Evolutionary conservation across 345 rosid genomes (phyloP).

Genomic region (Viola odorata): DNA sequence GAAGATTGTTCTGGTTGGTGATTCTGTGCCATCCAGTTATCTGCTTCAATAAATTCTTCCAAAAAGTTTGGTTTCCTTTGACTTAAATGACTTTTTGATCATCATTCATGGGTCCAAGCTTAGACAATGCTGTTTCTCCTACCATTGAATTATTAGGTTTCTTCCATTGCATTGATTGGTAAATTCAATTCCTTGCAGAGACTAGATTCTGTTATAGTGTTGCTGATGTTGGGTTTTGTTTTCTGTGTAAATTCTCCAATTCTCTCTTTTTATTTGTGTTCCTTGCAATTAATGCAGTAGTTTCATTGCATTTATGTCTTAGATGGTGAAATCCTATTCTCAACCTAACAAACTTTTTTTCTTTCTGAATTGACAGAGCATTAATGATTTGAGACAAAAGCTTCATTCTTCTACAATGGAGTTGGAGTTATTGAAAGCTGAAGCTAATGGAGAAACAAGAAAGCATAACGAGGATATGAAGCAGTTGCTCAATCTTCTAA

Average conservation of each 20-base stretch:
- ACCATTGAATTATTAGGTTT: slow-evolving; percentile 16
- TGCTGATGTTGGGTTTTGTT: neutral
- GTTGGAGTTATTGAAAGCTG: slow-evolving; percentile 53
- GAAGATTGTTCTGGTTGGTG: neutral
- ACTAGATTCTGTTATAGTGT: neutral
- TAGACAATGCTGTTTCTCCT: slow-evolving; percentile 22
- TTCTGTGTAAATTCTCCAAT: no score
- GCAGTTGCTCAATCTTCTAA: slow-evolving; percentile 45
- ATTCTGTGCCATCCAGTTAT: neutral
- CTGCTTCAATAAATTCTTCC: neutral
- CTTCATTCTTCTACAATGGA: slow-evolving; percentile 54
- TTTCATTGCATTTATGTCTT: neutral
- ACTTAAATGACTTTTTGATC: slow-evolving; percentile 16
- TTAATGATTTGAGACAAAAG: slow-evolving; percentile 63
- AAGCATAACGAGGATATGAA: slow-evolving; percentile 45
- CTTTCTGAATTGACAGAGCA: slow-evolving; percentile 36
- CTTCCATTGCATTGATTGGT: neutral
- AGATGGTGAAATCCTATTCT: neutral
- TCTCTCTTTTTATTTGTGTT: no score
- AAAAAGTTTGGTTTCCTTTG: slow-evolving; percentile 13
- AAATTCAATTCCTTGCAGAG: neutral
- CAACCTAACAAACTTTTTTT: slow-evolving; percentile 1
- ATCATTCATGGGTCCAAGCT: slow-evolving; percentile 14
- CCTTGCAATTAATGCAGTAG: neutral
- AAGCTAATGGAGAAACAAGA: slow-evolving; percentile 51